A percentile compares a stretch with the other conserved stretches of the same genome.
phyloP scores from a whole-genome alignment of 1,139 yeast genomes.

The Hanseniaspora gamundiae region DNA sequence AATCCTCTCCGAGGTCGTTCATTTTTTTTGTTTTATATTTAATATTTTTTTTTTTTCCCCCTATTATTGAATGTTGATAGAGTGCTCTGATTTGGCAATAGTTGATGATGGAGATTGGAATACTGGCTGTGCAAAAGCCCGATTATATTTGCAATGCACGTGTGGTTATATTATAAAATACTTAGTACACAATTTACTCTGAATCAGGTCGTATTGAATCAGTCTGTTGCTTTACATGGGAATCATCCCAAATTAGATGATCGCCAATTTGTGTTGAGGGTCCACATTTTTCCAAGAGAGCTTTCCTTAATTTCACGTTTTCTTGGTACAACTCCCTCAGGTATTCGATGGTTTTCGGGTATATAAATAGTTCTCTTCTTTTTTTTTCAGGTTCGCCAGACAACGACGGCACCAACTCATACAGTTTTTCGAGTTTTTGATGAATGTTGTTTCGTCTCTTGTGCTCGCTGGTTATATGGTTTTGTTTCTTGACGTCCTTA shows the following conservation, averaged over 20 bases:
- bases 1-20: conserved; percentile 26
- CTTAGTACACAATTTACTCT: no score
- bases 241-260: no score
- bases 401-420: conserved; percentile 4
- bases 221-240: no score
- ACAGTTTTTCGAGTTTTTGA: conserved; percentile 4
- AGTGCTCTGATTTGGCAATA: no score
- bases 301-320: not conserved
- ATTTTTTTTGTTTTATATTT: conserved; percentile 10
- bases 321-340: not conserved
- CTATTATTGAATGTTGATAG: no score
- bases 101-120: no score
- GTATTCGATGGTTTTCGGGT: not conserved
- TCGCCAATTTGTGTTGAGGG: not conserved
- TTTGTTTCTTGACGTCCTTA: conserved; percentile 5
- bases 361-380: not conserved
- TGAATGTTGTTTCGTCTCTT: conserved; percentile 6
- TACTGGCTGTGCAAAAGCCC: no score
- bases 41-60: not conserved
- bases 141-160: no score
- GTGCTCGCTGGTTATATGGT: conserved; percentile 7
- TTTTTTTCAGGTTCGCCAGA: not conserved
- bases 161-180: no score
- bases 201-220: no score
- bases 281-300: not conserved